Base-by-base conservation (phyloP, 2,329 filamentous ascomycete genomes). In the Curvularia eragrostidis region DNA sequence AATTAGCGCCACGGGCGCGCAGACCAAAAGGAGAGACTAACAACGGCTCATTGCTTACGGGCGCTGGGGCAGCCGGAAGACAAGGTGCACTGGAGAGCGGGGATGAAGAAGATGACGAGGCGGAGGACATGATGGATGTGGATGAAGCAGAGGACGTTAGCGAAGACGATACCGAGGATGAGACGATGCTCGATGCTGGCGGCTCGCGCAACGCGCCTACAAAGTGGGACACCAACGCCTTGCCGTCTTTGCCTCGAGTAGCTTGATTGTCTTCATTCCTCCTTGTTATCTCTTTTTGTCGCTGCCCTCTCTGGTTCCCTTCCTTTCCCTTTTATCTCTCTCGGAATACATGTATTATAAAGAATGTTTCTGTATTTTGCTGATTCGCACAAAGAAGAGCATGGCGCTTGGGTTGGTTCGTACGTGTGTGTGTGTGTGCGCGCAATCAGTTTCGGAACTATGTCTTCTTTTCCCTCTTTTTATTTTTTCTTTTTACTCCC, bases 121-220 rank as follows among this genome's bases (percentile, higher is more conserved):
- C 52, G 36, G 57, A 48, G 44, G 57, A 53, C 30, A 44, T 54
- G 32, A 60, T 65, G 59, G 56, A 64, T 43, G 60, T 65, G 30
- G 66, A 65, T 44, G 54, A 54, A n/a, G 76, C 77, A 18, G 70
- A 69, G 15, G 72, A 72, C 21, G 56, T 51, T 19, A 48, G 47
- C 8, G 47, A 55, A 36, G 52, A 51, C 10, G 52, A 55, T 15
- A 46, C 34, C 13, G 53, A 51, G n/a, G 51, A 49, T n/a, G 53
- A 48, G 43, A 43, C 49, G 9, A 48, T 48, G 47, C 32, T 48
- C 18, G 47, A 48, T 24, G 47, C 32, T 36, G 32, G 13, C 13
- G 5, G 24, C 7, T 26, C 32, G 32, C 32, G 32, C 6, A 36
- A 36, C n/a, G 7, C 23, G n/a, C 3, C 21, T 1, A n/a, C 42